Evolutionary conservation across 2,329 filamentous ascomycete genomes (phyloP).

Genomic region (Ophiostoma angusticollis): DNA sequence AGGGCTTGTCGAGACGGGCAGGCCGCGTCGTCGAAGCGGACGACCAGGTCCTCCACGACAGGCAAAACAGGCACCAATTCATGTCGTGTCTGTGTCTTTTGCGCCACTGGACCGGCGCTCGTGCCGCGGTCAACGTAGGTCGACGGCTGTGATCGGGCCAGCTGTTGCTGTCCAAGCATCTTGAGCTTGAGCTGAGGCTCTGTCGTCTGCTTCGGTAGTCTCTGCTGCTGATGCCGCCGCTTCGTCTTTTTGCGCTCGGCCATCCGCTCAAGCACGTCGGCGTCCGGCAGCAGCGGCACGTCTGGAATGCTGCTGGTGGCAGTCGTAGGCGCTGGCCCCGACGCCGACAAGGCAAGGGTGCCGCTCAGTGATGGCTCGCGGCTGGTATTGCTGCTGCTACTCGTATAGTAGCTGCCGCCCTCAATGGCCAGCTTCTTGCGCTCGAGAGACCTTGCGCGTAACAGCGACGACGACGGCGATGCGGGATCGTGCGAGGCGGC

Average conservation of each 20-base stretch:
- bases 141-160: constrained; percentile 7
- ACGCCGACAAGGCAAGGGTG: background rate
- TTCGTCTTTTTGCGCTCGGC: background rate
- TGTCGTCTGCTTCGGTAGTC: background rate
- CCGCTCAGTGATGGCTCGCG: constrained; percentile 7
- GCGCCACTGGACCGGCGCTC: constrained; percentile 9
- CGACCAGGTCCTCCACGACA: constrained; percentile 41
- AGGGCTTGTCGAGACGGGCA: constrained; percentile 31
- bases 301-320: background rate
- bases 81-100: constrained; percentile 1
- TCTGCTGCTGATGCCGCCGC: background rate
- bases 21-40: constrained; percentile 35
- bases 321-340: background rate
- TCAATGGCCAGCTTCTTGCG: background rate
- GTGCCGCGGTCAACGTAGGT: constrained; percentile 29
- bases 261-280: constrained; percentile 3
- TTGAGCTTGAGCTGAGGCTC: background rate
- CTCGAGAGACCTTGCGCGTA: constrained; percentile 8
- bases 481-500: background rate
- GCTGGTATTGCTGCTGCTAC: constrained; percentile 8
- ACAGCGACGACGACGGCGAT: too few species aligned
- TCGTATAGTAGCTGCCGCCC: constrained; percentile 3
- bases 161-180: background rate
- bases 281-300: background rate
- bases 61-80: constrained; percentile 34